Percentiles rank a stretch among this genome's conserved stretches.
Conservation (phyloP, 352 stramenopile species). For the Detonula confervacea region DNA sequence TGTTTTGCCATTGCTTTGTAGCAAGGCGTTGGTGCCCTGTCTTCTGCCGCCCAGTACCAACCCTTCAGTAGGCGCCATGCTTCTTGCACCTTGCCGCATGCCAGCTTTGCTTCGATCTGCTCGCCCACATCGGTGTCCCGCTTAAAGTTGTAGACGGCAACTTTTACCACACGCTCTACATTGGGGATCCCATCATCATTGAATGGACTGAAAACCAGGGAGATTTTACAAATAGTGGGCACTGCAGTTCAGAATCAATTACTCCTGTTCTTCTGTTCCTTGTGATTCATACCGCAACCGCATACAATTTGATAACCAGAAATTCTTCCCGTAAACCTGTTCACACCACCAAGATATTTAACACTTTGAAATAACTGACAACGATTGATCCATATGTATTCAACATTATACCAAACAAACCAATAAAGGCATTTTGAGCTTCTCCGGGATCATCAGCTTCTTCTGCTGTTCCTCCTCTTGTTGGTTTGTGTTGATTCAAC, state of each 20-base stretch:
- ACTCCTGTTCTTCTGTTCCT: too few relatives aligned
- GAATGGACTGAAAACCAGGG: too few relatives aligned
- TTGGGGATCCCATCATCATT: too few relatives aligned
- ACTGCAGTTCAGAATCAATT: too few relatives aligned
- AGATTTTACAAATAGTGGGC: too few relatives aligned
- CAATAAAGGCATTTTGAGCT: neutral
- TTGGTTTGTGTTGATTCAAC: neutral
- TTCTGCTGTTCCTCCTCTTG: neutral
- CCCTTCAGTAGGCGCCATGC: neutral
- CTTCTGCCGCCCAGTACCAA: neutral
- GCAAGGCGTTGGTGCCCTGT: neutral
- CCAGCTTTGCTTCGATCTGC: neutral
- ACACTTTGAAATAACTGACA: neutral
- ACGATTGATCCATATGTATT: neutral
- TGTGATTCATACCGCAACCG: neutral
- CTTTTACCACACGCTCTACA: too few relatives aligned
- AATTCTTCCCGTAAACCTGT: neutral
- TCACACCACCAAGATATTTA: neutral
- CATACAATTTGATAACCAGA: neutral
- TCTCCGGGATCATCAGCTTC: neutral
- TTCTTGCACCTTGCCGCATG: neutral
- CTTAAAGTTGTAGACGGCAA: too few relatives aligned
- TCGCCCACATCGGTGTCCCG: neutral
- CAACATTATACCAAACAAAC: neutral
- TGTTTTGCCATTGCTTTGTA: slow-evolving; percentile 2